phyloP scores from a whole-genome alignment of 345 rosid species.

The Alliaria petiolata region DNA sequence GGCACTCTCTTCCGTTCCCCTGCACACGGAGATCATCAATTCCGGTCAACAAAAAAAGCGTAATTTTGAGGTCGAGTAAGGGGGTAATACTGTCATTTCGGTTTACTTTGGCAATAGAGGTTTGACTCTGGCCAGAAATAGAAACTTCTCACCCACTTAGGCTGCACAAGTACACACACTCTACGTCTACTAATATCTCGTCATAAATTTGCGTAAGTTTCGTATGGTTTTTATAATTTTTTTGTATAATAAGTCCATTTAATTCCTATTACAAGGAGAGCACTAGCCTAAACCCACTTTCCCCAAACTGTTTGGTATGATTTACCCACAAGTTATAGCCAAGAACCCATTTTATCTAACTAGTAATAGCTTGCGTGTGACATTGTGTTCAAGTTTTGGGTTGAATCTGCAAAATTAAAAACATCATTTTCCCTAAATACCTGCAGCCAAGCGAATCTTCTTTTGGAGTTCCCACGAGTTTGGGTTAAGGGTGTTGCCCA shows the following conservation, averaged over 20 bases:
- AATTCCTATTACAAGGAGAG: too few relatives aligned
- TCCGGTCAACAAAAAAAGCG: not conserved
- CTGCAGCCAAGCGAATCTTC: conserved; percentile 43
- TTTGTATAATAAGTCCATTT: too few relatives aligned
- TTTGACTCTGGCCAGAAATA: conserved; percentile 9
- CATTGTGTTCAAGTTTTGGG: not conserved
- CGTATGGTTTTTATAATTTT: too few relatives aligned
- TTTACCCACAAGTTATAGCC: too few relatives aligned
- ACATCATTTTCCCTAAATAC: conserved; percentile 31
- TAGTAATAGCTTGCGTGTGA: not conserved
- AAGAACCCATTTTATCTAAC: too few relatives aligned
- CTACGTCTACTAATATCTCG: not conserved
- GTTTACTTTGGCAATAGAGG: not conserved
- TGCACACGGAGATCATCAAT: conserved; percentile 28
- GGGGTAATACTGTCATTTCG: conserved; percentile 9
- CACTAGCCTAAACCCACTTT: too few relatives aligned
- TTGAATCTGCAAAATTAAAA: not conserved
- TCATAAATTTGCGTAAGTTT: not conserved
- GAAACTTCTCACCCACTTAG: not conserved
- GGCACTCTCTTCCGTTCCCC: conserved; percentile 51
- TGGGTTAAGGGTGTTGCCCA: conserved; percentile 65
- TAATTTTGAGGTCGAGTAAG: not conserved
- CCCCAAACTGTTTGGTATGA: conserved; percentile 7
- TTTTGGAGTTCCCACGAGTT: conserved; percentile 75
- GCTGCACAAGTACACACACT: not conserved